phyloP scores from a whole-genome alignment of 306 rosid genomes.

The Quercus wislizeni region DNA sequence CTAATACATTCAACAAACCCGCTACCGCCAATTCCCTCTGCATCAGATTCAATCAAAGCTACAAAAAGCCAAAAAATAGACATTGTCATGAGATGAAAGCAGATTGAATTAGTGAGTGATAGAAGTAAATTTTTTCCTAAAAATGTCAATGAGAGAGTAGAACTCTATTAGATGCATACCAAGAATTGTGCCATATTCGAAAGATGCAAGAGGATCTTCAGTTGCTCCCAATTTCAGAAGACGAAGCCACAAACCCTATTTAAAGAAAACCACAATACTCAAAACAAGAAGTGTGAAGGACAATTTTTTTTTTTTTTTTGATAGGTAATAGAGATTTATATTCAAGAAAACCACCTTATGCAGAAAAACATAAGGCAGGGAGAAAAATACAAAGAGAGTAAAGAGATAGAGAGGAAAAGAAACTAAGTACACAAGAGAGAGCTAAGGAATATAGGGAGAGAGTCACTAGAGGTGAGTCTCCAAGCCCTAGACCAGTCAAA shows the following conservation, averaged over 20 bases:
- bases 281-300: neutral
- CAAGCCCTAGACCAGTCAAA: no score
- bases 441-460: no score
- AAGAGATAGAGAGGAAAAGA: no score
- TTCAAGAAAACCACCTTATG: no score
- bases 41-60: slow-evolving; percentile 99
- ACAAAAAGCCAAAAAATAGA: slow-evolving; percentile 45
- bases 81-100: slow-evolving; percentile 19
- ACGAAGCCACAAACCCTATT: slow-evolving; percentile 95
- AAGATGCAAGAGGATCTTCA: slow-evolving; percentile 97
- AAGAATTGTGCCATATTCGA: slow-evolving; percentile 98
- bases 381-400: no score
- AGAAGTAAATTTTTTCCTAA: slow-evolving; percentile 10
- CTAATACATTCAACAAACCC: slow-evolving; percentile 97
- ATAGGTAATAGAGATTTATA: no score
- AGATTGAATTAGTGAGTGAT: slow-evolving; percentile 24
- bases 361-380: no score
- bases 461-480: no score
- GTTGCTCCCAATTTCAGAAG: slow-evolving; percentile 93
- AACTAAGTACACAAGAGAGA: no score
- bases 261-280: slow-evolving; percentile 15
- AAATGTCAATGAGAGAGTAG: slow-evolving; percentile 18
- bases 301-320: neutral
- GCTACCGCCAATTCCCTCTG: slow-evolving; percentile 98
- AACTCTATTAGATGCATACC: slow-evolving; percentile 48